These are phyloP conservation scores for Wallacemonas rigidus DNA, from an alignment of 208 protist genomes.

Conservation along the genomic window DNA sequence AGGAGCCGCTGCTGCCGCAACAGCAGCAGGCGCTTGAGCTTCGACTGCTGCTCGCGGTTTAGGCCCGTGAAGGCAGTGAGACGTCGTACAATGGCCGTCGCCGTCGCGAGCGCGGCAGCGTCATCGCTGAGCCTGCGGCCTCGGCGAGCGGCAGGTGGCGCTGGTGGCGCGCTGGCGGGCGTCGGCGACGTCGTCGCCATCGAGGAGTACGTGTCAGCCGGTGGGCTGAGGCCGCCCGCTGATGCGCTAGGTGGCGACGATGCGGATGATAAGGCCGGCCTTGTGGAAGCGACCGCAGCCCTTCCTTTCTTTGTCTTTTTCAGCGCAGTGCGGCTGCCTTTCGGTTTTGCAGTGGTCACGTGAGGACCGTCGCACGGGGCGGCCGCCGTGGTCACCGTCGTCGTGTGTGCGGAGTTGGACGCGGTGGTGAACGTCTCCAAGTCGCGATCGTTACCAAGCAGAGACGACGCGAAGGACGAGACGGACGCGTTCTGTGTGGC, in stretches of 20 bases:
- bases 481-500: neutral
- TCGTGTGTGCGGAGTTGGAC: neutral
- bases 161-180: neutral
- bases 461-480: constrained; percentile 7
- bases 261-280: neutral
- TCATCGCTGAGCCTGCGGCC: constrained; percentile 12
- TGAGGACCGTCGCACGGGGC: too few relatives aligned
- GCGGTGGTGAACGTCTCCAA: neutral
- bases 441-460: neutral
- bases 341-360: too few relatives aligned
- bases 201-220: too few relatives aligned
- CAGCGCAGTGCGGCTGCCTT: neutral
- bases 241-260: neutral
- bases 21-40: constrained; percentile 10
- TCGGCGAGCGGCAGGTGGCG: neutral
- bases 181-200: neutral
- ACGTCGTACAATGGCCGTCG: constrained; percentile 12
- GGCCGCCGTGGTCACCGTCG: neutral
- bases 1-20: constrained; percentile 8
- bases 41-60: constrained; percentile 13
- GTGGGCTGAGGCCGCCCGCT: neutral
- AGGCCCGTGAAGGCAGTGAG: constrained; percentile 14
- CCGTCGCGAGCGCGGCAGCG: constrained; percentile 6
- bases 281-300: too few relatives aligned
- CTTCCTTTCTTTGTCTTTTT: neutral